Evolutionary conservation across 2,329 filamentous ascomycete genomes (phyloP).

Genomic region (Cladosporium colombiae): DNA sequence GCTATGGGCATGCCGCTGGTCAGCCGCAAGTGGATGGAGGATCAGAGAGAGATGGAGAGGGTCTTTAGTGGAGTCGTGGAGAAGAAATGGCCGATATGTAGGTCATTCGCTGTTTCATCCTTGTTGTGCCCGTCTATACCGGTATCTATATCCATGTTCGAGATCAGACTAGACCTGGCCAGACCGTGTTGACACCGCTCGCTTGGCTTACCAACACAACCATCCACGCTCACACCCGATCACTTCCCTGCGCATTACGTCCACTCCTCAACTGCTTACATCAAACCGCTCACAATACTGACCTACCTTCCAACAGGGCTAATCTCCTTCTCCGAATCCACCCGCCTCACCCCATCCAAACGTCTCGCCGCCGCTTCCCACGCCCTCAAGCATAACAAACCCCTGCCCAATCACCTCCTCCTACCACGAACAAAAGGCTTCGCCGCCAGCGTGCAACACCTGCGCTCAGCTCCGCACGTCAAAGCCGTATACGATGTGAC

Average conservation of each 20-base stretch:
- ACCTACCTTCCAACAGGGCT: slow-evolving; percentile 51
- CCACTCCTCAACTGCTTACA: neutral
- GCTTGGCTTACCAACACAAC: neutral
- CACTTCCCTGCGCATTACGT: neutral
- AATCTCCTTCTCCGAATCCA: slow-evolving; percentile 66
- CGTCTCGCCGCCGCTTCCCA: slow-evolving; percentile 53
- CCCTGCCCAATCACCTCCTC: slow-evolving; percentile 58
- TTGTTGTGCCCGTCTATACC: neutral
- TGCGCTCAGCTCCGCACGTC: slow-evolving; percentile 41
- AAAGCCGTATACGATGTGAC: slow-evolving; percentile 43
- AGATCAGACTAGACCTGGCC: neutral
- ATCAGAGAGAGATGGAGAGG: slow-evolving; percentile 57
- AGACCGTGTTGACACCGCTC: neutral
- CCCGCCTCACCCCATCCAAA: slow-evolving; percentile 58
- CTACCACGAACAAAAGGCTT: slow-evolving; percentile 65
- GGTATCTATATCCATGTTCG: neutral
- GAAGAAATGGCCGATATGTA: slow-evolving; percentile 60
- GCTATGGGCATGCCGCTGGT: slow-evolving; percentile 67
- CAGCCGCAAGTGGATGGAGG: slow-evolving; percentile 59
- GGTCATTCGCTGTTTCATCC: slow-evolving; percentile 33
- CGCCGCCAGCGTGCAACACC: slow-evolving; percentile 58
- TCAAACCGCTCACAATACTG: neutral
- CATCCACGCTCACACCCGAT: neutral
- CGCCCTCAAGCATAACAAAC: slow-evolving; percentile 54
- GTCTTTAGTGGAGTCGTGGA: slow-evolving; percentile 58